A percentile compares a stretch with the other conserved stretches of the same genome.
These are phyloP conservation scores for Mortierella hygrophila DNA, from an alignment of 192 early-diverging fungal species.

Conservation along the genomic window DNA sequence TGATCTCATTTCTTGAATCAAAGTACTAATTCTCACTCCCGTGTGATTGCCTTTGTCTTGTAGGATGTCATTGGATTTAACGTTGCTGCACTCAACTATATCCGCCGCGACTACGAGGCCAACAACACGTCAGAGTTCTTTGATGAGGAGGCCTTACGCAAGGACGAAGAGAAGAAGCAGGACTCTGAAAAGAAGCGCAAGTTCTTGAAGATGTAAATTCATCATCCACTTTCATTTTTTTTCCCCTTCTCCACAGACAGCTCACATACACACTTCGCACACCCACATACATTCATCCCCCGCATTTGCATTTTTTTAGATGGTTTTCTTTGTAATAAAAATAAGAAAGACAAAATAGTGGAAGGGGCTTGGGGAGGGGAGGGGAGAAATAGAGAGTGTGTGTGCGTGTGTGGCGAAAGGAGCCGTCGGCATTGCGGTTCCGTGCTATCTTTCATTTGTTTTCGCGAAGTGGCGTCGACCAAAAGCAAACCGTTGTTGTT, in stretches of 20 bases:
- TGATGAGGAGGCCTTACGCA: conserved; percentile 66
- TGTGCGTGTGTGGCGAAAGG: too few species aligned
- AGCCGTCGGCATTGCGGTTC: too few species aligned
- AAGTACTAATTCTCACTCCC: not conserved
- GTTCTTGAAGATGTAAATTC: conserved; percentile 67
- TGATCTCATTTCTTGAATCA: not conserved
- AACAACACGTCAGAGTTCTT: conserved; percentile 80
- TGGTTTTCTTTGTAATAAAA: conserved; percentile 10
- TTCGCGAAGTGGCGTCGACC: too few species aligned
- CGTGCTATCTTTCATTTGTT: too few species aligned
- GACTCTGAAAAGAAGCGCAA: conserved; percentile 80
- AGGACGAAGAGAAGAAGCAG: conserved; percentile 64
- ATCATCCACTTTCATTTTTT: not conserved
- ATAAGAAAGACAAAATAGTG: conserved; percentile 8
- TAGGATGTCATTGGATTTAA: conserved; percentile 91
- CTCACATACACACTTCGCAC: not conserved
- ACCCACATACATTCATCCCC: not conserved
- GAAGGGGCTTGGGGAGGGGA: not conserved
- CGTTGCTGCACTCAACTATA: conserved; percentile 82
- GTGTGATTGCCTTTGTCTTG: not conserved
- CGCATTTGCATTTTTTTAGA: conserved; percentile 12
- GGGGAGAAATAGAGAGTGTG: too few species aligned
- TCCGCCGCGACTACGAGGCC: conserved; percentile 83
- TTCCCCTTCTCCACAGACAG: not conserved
- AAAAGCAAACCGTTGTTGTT: too few species aligned